Conservation (phyloP, 768 basidiomycete species). For the Cubamyces lactineus region DNA sequence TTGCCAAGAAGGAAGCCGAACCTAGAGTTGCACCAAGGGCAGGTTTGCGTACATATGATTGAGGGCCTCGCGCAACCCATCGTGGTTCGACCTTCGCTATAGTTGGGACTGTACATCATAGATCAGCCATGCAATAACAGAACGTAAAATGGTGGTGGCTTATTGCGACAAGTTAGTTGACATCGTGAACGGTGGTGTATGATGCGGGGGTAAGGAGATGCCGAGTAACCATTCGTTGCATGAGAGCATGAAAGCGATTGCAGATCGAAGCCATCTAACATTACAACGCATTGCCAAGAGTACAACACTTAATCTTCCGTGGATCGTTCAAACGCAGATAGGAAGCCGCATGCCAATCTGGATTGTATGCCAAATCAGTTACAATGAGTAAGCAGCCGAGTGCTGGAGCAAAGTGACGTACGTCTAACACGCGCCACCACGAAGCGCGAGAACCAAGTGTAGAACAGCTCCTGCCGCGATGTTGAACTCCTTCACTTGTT, state of each 20-base stretch:
- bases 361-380: neutral
- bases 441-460: conserved; percentile 93
- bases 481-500: conserved; percentile 83
- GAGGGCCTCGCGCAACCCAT: conserved; percentile 7
- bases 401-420: neutral
- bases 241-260: conserved; percentile 18
- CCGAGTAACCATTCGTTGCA: neutral
- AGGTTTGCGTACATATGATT: conserved; percentile 16
- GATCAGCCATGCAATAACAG: too few relatives aligned
- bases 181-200: too few relatives aligned
- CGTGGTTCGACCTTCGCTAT: neutral
- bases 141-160: too few relatives aligned
- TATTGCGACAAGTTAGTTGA: too few relatives aligned
- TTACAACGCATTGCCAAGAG: conserved; percentile 16
- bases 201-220: neutral
- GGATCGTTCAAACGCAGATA: neutral
- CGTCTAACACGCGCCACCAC: conserved; percentile 70
- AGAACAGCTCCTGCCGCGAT: conserved; percentile 85
- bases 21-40: neutral
- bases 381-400: neutral
- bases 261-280: conserved; percentile 12
- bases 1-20: conserved; percentile 17
- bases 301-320: conserved; percentile 12
- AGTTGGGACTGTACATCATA: too few relatives aligned
- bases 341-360: too few relatives aligned